Conservation (phyloP, 2,329 filamentous ascomycete species). For the Phyllosticta citribraziliensis region DNA sequence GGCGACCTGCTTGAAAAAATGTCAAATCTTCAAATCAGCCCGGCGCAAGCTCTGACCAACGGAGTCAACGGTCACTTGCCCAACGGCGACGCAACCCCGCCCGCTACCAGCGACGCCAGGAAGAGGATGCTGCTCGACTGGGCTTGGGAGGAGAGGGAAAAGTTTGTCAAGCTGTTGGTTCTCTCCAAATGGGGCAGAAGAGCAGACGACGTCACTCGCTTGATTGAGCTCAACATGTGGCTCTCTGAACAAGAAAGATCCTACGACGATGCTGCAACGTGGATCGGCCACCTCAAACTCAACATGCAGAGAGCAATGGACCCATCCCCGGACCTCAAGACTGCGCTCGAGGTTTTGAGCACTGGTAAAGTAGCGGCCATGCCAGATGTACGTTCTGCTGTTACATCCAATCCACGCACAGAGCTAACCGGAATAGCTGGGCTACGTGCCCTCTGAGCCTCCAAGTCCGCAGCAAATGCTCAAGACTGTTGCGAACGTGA, state of each 20-base stretch:
- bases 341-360: conserved; percentile 74
- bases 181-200: conserved; percentile 83
- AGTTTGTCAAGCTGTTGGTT: conserved; percentile 88
- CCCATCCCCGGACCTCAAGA: conserved; percentile 83
- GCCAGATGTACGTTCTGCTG: conserved; percentile 53
- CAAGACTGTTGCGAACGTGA: conserved; percentile 67
- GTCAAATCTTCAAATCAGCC: conserved; percentile 51
- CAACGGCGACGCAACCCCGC: conserved; percentile 31
- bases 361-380: conserved; percentile 69
- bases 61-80: conserved; percentile 23
- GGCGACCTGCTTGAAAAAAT: conserved; percentile 60
- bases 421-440: conserved; percentile 41
- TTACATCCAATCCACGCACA: conserved; percentile 9
- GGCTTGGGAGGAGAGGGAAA: conserved; percentile 67
- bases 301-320: conserved; percentile 64
- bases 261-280: conserved; percentile 42
- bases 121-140: conserved; percentile 69
- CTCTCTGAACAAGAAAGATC: conserved; percentile 35
- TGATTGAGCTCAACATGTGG: conserved; percentile 79
- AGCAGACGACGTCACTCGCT: conserved; percentile 66
- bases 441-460: conserved; percentile 64
- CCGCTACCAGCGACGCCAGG: conserved; percentile 60
- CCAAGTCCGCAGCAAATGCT: conserved; percentile 64
- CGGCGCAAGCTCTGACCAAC: conserved; percentile 36
- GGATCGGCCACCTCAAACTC: conserved; percentile 59